Evolutionary conservation across 352 stramenopile species (phyloP).

Genomic region (Plasmopara halstedii): DNA sequence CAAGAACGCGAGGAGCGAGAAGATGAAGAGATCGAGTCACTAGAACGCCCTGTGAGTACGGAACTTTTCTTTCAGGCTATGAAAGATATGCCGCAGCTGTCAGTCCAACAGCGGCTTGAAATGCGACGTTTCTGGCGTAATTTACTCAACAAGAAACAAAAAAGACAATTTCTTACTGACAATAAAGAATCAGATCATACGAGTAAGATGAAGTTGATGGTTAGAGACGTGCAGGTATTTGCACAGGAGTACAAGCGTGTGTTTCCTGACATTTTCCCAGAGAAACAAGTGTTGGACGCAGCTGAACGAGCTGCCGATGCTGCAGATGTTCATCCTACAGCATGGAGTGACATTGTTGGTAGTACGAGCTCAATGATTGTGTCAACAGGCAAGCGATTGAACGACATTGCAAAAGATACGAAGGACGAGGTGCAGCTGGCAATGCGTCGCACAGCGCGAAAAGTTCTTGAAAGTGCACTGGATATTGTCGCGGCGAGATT

Average conservation of each 20-base stretch:
- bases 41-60: slow-evolving; percentile 42
- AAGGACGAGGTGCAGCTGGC: slow-evolving; percentile 76
- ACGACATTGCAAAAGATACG: slow-evolving; percentile 78
- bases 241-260: slow-evolving; percentile 77
- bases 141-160: slow-evolving; percentile 45
- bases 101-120: slow-evolving; percentile 51
- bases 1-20: slow-evolving; percentile 73
- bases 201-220: slow-evolving; percentile 16
- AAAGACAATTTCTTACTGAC: slow-evolving; percentile 1
- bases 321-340: slow-evolving; percentile 12
- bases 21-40: slow-evolving; percentile 42
- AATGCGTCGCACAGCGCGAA: slow-evolving; percentile 71
- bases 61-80: slow-evolving; percentile 62
- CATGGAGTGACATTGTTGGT: slow-evolving; percentile 65
- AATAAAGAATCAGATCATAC: background rate
- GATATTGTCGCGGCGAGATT: slow-evolving; percentile 69
- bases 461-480: slow-evolving; percentile 69
- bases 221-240: slow-evolving; percentile 67
- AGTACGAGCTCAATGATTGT: slow-evolving; percentile 74
- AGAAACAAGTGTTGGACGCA: slow-evolving; percentile 54
- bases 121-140: slow-evolving; percentile 76
- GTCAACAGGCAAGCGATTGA: slow-evolving; percentile 73
- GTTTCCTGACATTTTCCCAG: slow-evolving; percentile 72
- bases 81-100: slow-evolving; percentile 44
- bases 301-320: slow-evolving; percentile 37